phyloP scores from a whole-genome alignment of 441 rosid species.

The Pelargonium hybrid region DNA sequence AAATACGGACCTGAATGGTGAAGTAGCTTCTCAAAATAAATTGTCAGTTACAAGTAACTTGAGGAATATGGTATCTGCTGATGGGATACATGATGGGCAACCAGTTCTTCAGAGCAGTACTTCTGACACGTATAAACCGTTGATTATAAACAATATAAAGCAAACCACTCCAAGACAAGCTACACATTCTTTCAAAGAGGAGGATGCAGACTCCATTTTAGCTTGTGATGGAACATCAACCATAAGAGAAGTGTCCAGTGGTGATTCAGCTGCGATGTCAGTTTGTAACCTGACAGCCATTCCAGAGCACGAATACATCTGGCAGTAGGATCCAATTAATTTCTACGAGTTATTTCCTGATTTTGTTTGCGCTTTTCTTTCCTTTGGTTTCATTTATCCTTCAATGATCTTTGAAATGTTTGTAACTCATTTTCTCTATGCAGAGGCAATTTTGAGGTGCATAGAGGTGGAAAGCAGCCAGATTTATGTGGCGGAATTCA shows the following conservation, averaged over 20 bases:
- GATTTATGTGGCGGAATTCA: constrained; percentile 63
- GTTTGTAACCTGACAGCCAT: constrained; percentile 37
- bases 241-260: constrained; percentile 23
- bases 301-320: constrained; percentile 75
- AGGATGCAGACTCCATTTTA: constrained; percentile 25
- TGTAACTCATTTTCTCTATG: constrained; percentile 3
- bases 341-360: constrained; percentile 12
- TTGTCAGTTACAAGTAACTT: constrained; percentile 31
- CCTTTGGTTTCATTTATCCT: background rate
- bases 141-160: constrained; percentile 29
- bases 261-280: constrained; percentile 24
- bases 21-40: constrained; percentile 40
- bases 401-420: constrained; percentile 7
- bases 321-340: constrained; percentile 61
- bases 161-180: constrained; percentile 29
- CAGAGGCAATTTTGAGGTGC: constrained; percentile 76
- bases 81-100: constrained; percentile 41
- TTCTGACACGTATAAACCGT: constrained; percentile 30
- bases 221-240: constrained; percentile 30
- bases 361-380: constrained; percentile 4
- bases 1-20: constrained; percentile 32
- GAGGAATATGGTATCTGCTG: constrained; percentile 32
- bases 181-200: constrained; percentile 23
- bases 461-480: constrained; percentile 38
- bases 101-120: constrained; percentile 23